Percentiles rank a stretch among this genome's conserved stretches.
Evolutionary conservation across 139 green algal species (phyloP).

Genomic region (Ulvella scutata): DNA sequence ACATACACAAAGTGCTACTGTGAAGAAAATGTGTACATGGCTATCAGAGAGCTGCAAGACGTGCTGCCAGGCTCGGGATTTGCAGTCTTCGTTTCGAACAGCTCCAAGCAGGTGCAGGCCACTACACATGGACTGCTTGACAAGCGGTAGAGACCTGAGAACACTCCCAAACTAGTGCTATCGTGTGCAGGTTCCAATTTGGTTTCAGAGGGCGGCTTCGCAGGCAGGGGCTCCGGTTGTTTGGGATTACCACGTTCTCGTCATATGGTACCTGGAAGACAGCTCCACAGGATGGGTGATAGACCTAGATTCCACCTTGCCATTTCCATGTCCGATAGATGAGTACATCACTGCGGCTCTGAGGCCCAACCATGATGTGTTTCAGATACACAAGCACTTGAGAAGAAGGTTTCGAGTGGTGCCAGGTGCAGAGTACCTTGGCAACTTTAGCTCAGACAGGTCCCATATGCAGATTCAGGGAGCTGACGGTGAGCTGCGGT

Average conservation of each 20-base stretch:
- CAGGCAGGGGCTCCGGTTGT: neutral
- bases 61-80: neutral
- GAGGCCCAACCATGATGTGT: too few species aligned
- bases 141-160: neutral
- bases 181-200: neutral
- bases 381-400: too few species aligned
- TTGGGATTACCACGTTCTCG: neutral
- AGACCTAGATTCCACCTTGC: neutral
- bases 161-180: neutral
- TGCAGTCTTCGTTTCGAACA: neutral
- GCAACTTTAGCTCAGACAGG: neutral
- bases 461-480: neutral
- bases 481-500: neutral
- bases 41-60: neutral
- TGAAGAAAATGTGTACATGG: neutral
- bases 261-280: too few species aligned
- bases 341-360: neutral
- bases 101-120: neutral
- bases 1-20: neutral
- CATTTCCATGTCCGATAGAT: neutral
- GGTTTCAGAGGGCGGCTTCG: neutral
- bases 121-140: neutral
- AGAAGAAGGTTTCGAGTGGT: neutral
- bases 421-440: neutral
- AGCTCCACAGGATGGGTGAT: too few species aligned